phyloP scores from a whole-genome alignment of 768 basidiomycete genomes.

The Coprinellus aureogranulatus region DNA sequence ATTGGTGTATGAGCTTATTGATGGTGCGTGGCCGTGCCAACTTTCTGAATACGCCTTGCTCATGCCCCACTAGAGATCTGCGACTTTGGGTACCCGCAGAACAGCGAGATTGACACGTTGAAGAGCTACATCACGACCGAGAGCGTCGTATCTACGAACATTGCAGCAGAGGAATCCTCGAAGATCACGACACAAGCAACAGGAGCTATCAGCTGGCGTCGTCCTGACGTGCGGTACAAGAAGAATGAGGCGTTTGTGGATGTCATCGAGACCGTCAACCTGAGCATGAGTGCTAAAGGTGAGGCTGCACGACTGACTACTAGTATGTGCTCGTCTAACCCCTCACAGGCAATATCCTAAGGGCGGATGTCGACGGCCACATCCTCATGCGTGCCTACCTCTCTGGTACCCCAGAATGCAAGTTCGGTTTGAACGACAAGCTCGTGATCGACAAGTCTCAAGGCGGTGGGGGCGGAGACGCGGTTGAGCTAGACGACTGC shows the following conservation, averaged over 20 bases:
- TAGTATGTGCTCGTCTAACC: not conserved
- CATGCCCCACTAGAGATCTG: slow-evolving; percentile 66
- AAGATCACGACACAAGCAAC: slow-evolving; percentile 98
- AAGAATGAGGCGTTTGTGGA: slow-evolving; percentile 99
- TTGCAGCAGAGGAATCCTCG: slow-evolving; percentile 93
- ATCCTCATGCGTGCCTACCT: slow-evolving; percentile 98
- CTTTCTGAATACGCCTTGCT: not conserved
- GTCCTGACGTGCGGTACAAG: slow-evolving; percentile 96
- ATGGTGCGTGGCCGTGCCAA: slow-evolving; percentile 58
- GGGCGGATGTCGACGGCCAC: slow-evolving; percentile 98
- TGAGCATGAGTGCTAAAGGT: slow-evolving; percentile 98
- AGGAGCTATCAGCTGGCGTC: slow-evolving; percentile 92
- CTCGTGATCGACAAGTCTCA: slow-evolving; percentile 89
- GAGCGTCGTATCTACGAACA: slow-evolving; percentile 83
- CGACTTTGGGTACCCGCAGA: slow-evolving; percentile 99
- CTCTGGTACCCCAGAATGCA: slow-evolving; percentile 96
- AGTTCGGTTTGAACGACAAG: slow-evolving; percentile 98
- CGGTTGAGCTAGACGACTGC: slow-evolving; percentile 96
- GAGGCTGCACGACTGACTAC: slow-evolving; percentile 15
- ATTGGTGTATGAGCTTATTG: slow-evolving; percentile 95
- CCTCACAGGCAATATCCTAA: slow-evolving; percentile 70
- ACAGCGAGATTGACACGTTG: slow-evolving; percentile 95
- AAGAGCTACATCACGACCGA: slow-evolving; percentile 99
- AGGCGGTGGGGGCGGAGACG: slow-evolving; percentile 61
- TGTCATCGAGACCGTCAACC: slow-evolving; percentile 93